Percentiles rank a stretch among this genome's conserved stretches.
Conservation (phyloP, 805 yeast genomes). For the Saturnispora saitoi region DNA sequence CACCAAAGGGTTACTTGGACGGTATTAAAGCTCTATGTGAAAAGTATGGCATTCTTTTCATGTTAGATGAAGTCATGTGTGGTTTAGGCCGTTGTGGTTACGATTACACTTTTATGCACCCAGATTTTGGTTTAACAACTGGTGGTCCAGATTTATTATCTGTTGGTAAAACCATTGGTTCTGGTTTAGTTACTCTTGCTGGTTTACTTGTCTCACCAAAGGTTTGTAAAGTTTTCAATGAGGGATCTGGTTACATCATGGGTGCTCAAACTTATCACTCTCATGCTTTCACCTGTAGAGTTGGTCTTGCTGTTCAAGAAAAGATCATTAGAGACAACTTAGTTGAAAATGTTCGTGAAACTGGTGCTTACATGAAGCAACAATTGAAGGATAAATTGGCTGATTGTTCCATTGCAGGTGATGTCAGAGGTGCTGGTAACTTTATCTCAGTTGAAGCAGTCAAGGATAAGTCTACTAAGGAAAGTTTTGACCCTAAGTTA, state of each 20-base stretch:
- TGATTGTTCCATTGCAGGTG: constrained; percentile 39
- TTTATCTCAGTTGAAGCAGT: constrained; percentile 54
- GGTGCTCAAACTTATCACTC: constrained; percentile 46
- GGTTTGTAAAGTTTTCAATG: constrained; percentile 29
- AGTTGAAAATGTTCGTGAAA: constrained; percentile 35
- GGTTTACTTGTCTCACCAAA: constrained; percentile 36
- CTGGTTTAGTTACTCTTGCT: constrained; percentile 42
- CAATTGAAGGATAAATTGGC: constrained; percentile 30
- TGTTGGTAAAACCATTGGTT: constrained; percentile 43
- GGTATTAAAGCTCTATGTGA: constrained; percentile 39
- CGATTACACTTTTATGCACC: constrained; percentile 31
- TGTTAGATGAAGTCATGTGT: constrained; percentile 51
- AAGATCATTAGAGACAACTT: constrained; percentile 27
- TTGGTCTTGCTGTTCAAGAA: constrained; percentile 39
- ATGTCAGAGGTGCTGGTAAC: constrained; percentile 55
- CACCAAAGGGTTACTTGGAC: constrained; percentile 39
- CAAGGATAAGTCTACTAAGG: constrained; percentile 42
- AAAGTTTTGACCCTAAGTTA: constrained; percentile 33
- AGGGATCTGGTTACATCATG: constrained; percentile 33
- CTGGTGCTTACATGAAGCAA: constrained; percentile 36
- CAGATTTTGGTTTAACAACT: constrained; percentile 25
- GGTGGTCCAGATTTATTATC: constrained; percentile 42
- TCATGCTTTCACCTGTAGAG: constrained; percentile 38
- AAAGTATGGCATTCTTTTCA: constrained; percentile 41
- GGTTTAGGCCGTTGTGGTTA: constrained; percentile 48